Evolutionary conservation across 2,329 filamentous ascomycete genomes (phyloP).

Genomic region (Neofusicoccum cordaticola): DNA sequence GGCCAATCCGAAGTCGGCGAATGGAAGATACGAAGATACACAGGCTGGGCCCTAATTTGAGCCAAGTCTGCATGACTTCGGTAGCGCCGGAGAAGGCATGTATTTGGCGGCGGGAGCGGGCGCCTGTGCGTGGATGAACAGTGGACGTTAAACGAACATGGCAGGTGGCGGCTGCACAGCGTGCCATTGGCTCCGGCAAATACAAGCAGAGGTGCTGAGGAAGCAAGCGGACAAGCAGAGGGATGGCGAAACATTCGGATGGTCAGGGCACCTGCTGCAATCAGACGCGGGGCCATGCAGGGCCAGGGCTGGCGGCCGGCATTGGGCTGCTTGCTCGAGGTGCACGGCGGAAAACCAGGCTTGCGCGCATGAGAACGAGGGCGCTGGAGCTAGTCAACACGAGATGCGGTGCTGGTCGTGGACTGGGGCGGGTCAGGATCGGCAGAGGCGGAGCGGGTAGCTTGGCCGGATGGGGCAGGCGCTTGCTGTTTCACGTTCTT

Average conservation of each 20-base stretch:
- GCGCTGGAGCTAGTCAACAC: background rate
- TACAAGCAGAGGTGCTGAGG: background rate
- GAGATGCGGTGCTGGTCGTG: background rate
- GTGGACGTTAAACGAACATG: background rate
- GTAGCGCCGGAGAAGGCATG: constrained; percentile 9
- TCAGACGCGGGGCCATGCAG: background rate
- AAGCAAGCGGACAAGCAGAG: background rate
- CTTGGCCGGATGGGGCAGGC: constrained; percentile 6
- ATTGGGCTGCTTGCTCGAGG: background rate
- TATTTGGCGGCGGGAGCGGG: background rate
- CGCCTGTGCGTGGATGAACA: background rate
- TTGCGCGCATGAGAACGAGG: background rate
- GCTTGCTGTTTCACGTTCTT: background rate
- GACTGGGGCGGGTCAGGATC: background rate
- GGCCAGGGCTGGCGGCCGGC: background rate
- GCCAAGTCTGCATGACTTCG: constrained; percentile 14
- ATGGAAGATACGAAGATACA: constrained; percentile 8
- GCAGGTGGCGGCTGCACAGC: background rate
- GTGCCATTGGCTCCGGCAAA: background rate
- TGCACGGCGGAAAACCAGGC: background rate
- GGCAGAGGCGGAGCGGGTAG: constrained; percentile 2
- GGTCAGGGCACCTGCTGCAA: constrained; percentile 7
- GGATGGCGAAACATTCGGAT: background rate
- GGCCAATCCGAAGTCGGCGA: background rate
- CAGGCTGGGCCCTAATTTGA: background rate